phyloP scores from a whole-genome alignment of 1,284 basidiomycete genomes.

The Irpex sp. region DNA sequence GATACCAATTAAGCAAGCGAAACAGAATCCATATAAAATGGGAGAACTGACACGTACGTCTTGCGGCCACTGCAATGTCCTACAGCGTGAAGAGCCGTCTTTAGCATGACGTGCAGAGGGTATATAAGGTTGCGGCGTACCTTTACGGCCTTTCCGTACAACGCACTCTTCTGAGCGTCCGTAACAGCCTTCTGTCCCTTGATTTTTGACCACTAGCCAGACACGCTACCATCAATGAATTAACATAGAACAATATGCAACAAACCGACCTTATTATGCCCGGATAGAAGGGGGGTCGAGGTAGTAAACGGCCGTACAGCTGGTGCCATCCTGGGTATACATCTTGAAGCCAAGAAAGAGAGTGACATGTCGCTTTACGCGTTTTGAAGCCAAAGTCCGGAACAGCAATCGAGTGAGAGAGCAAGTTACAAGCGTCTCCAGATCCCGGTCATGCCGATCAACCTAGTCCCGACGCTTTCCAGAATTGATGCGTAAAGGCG shows the following conservation, averaged over 20 bases:
- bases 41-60: conserved; percentile 43
- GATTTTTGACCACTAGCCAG: conserved; percentile 80
- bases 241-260: neutral
- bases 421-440: neutral
- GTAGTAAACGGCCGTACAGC: conserved; percentile 14
- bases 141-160: conserved; percentile 56
- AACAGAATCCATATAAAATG: neutral
- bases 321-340: neutral
- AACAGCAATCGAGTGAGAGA: too few species aligned
- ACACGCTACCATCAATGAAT: neutral
- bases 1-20: neutral
- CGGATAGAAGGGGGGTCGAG: conserved; percentile 33
- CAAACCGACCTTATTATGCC: conserved; percentile 61
- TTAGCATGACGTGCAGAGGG: neutral
- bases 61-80: conserved; percentile 70
- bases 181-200: conserved; percentile 75
- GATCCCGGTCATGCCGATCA: neutral
- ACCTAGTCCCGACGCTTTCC: neutral
- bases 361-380: neutral
- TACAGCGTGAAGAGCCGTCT: conserved; percentile 25
- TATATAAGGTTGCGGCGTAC: conserved; percentile 37
- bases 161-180: conserved; percentile 60
- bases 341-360: neutral
- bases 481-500: neutral
- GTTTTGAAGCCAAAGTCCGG: neutral